Percentiles rank a stretch among this genome's conserved stretches.
These are phyloP conservation scores for Cardamine resedifolia DNA, from an alignment of 345 rosid genomes.

Conservation along the genomic window DNA sequence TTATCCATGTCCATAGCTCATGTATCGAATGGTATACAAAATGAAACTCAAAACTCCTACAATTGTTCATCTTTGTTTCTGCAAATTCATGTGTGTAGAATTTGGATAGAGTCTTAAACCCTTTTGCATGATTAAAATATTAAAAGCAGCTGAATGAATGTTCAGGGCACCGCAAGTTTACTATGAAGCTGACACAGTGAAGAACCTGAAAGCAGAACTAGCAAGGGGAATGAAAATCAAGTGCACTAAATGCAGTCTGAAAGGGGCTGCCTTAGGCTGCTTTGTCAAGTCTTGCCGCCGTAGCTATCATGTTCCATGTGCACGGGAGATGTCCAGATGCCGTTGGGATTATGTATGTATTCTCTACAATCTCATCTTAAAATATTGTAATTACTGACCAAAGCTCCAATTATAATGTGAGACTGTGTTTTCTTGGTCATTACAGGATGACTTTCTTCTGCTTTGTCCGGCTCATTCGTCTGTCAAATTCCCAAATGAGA, in stretches of 20 bases:
- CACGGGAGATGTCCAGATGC: slow-evolving; percentile 53
- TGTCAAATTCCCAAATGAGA: slow-evolving; percentile 65
- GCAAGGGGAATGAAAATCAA: slow-evolving; percentile 78
- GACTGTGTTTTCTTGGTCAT: slow-evolving; percentile 15
- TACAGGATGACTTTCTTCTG: slow-evolving; percentile 64
- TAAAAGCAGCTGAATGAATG: slow-evolving; percentile 3
- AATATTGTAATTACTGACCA: background rate
- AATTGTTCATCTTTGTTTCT: background rate
- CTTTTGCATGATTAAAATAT: background rate
- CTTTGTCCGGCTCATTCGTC: slow-evolving; percentile 80
- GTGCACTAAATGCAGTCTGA: slow-evolving; percentile 64
- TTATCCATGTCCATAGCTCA: slow-evolving; percentile 64
- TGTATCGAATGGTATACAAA: slow-evolving; percentile 78
- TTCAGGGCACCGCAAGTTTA: slow-evolving; percentile 85
- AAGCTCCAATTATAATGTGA: background rate
- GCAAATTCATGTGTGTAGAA: background rate
- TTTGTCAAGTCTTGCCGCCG: slow-evolving; percentile 66
- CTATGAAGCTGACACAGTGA: slow-evolving; percentile 55
- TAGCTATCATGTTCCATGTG: slow-evolving; percentile 85
- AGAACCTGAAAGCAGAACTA: slow-evolving; percentile 71
- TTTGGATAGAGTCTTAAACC: background rate
- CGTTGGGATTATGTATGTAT: slow-evolving; percentile 73
- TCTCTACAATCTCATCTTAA: background rate
- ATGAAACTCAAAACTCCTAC: background rate
- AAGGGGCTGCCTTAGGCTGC: slow-evolving; percentile 93